Base-by-base conservation (phyloP, 331 rosid species). In the Malus hybrid region DNA sequence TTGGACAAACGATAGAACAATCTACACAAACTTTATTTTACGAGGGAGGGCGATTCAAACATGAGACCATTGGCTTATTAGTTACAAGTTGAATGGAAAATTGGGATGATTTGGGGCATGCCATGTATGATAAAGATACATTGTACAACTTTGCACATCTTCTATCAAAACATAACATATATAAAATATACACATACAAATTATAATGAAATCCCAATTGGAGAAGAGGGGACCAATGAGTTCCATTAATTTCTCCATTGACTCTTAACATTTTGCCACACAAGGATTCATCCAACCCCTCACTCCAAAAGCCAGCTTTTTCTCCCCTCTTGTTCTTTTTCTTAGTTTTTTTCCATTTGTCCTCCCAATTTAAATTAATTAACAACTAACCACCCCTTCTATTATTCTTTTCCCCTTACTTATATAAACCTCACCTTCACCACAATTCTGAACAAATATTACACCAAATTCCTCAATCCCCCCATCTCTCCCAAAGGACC, bases 281-380 rank as follows among this genome's bases (percentile, higher is more conserved):
- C 75, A 63, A 74, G 69, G 69, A 78, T 82, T 91, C 88, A 87
- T 81, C 89, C 79, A 77, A 77, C 77, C 82, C 84, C 79, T 81
- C 84, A 80, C 88, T 81, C 85, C 81, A 86, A 87, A 77, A 71
- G 78, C 86, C 85, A 78, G 67, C 87, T 26, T 67, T 68, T 10
- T 60, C 73, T 7, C 5, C 53, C 44, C 26, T 29, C 42, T 63
- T 3, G 39, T 50, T 65, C 6, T 63, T 66, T 71, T 33, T 28
- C 20, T 9, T 1, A 36, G 12, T 50, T 12, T 24, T 34, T 16
- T 79, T 30, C 66, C 19, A 32, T 74, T 62, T 50, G 44, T 32
- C 70, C 74, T 48, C 20, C 77, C 77, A 1, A 52, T 46, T 58
- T 52, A 34, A 53, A 63, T 44, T 39, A 68, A 57, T n/a, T 57